phyloP scores from a whole-genome alignment of 257 asterid species.

The Salvia rosmarinus region DNA sequence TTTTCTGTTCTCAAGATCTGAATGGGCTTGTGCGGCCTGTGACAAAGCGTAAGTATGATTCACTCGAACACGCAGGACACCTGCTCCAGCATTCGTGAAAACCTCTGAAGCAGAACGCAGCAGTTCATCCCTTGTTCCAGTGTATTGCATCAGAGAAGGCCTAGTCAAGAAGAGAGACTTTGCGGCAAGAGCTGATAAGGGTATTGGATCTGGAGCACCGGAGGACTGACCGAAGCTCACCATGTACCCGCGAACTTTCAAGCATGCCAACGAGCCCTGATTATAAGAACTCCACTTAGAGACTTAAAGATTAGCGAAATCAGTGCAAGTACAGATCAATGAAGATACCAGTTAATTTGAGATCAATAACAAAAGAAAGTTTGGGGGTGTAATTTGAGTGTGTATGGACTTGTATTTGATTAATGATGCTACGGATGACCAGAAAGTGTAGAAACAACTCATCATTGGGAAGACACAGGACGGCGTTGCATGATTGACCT shows the following conservation, averaged over 20 bases:
- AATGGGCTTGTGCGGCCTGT: constrained; percentile 82
- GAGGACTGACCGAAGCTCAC: constrained; percentile 94
- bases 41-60: constrained; percentile 82
- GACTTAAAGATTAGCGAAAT: background rate
- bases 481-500: too few relatives aligned
- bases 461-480: too few relatives aligned
- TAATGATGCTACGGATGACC: too few relatives aligned
- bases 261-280: constrained; percentile 89
- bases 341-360: background rate
- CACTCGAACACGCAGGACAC: constrained; percentile 61
- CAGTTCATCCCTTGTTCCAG: constrained; percentile 61
- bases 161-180: constrained; percentile 88
- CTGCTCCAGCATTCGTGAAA: constrained; percentile 63
- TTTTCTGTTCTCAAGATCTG: constrained; percentile 75
- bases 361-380: background rate
- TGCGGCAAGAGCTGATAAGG: constrained; percentile 65
- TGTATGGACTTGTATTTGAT: too few relatives aligned
- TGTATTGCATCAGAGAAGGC: constrained; percentile 80
- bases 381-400: background rate
- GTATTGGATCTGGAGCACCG: constrained; percentile 74
- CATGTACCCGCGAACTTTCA: constrained; percentile 85
- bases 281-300: constrained; percentile 29
- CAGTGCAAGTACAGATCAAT: background rate
- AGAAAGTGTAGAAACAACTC: too few relatives aligned
- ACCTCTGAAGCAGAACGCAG: constrained; percentile 80